Base-by-base conservation (phyloP, 495 filamentous ascomycete species). In the Haplographium delicatum region DNA sequence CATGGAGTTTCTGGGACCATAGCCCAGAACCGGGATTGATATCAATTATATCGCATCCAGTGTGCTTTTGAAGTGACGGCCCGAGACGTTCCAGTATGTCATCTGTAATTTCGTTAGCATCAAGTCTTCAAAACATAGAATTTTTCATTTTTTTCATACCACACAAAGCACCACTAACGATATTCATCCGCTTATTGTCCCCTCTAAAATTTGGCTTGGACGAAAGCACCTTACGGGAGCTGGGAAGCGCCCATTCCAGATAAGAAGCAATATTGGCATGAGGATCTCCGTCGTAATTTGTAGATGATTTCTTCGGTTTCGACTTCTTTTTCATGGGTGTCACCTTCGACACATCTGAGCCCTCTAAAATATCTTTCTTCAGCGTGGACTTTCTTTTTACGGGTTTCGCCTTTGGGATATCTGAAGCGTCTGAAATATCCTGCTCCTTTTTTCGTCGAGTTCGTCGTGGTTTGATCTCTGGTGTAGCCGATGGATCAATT, bases 1-100 rank as follows among this genome's bases (percentile, higher is more conserved):
- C 75, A 59, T 94, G 81, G 4, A 96, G 59, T 57, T 84, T 86
- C 4, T 72, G 68, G 7, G 91, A 96, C 72, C 80, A 87, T 6
- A 91, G 26, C 11, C 88, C 88, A 18, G 62, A 57, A 20, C 87
- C 88, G 1, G 91, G 91, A 68, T 87, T 85, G 31, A 95, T 68
- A 60, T 97, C 91, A 54, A 97, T 70, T 44, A 97, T 75, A 53
- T 90, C 88, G 58, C 89, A 81, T 43, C 84, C 83, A 11, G 67
- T 61, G 60, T 89, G 79, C 43, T 74, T 72, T 18, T 65, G 62
- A 20, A 95, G 76, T 9, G 75, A 79, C 1, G 79, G 80, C 7
- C 72, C 73, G 18, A 86, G 61, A 16, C 75, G 71, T 54, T 77
- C 48, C 43, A 80, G 44, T 16, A 73, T 54, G 60, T 79, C 67